These are phyloP conservation scores for Pascua sp. DNA, from an alignment of 1,284 basidiomycete species.

Conservation along the genomic window DNA sequence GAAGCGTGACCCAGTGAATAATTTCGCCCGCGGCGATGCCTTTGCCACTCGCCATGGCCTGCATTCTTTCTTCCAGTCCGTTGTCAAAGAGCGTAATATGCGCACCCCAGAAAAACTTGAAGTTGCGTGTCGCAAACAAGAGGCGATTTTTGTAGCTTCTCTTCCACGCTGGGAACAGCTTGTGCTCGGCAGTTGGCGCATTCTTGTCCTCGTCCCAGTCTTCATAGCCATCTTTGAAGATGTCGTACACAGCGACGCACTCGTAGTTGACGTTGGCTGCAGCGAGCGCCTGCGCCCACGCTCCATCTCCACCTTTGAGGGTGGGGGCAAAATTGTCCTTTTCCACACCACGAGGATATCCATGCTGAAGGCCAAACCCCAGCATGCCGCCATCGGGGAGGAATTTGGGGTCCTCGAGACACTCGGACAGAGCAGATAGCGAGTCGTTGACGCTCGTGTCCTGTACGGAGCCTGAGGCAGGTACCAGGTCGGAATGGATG, in stretches of 20 bases:
- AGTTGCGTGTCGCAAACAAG: neutral
- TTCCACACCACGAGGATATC: constrained; percentile 37
- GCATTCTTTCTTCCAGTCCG: neutral
- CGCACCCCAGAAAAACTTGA: neutral
- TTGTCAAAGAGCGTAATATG: neutral
- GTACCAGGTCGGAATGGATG: too few relatives aligned
- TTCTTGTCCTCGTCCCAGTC: too few relatives aligned
- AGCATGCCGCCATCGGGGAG: constrained; percentile 41
- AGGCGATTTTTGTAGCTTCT: too few relatives aligned
- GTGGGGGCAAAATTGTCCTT: neutral
- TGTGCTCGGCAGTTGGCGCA: too few relatives aligned
- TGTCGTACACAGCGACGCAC: neutral
- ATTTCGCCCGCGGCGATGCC: neutral
- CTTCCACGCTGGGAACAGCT: too few relatives aligned
- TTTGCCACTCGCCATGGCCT: too few relatives aligned
- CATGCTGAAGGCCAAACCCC: constrained; percentile 49
- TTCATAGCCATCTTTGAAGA: neutral
- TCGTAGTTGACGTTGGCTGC: neutral
- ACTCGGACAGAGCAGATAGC: neutral
- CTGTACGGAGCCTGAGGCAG: too few relatives aligned
- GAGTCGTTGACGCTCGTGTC: neutral
- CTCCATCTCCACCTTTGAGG: neutral
- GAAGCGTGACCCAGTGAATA: neutral
- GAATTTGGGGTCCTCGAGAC: constrained; percentile 1
- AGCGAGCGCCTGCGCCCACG: neutral